Base-by-base conservation (phyloP, 805 yeast genomes). In the Saccharomycopsis javanensis region DNA sequence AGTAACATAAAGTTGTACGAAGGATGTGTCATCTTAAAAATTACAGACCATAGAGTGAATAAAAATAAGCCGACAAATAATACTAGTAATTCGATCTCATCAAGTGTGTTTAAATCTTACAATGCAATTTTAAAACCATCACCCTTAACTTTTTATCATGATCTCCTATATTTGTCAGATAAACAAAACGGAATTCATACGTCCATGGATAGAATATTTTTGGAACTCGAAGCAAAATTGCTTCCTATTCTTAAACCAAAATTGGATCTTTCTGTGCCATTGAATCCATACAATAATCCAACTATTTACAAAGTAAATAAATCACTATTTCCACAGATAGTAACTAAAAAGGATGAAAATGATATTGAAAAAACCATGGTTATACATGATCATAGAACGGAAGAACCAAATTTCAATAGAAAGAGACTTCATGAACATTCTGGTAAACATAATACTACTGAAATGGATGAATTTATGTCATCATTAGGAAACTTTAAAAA, bases 401-500 rank as follows among this genome's bases (percentile, higher is more conserved):
- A 55, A 20, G 45, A 27, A 23, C 34, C 30, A 33, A 25, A 42
- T 15, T 38, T 50, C 10, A n/a, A 18, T 1, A 50, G 60, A 30
- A 38, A 23, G 15, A 56, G 33, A 11, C 75, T 84, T 50, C 89
- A 83, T 64, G 90, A 84, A 65, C 89, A 85, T 61, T 67, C 75
- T 11, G 53, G 25, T 37, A 54, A 48, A 27, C 80, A 83, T 38
- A 96, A 89, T 67, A 80, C 83, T 57, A 82, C 91, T 1, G 95
- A 89, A 62, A 89, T 87, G 71, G 98, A 94, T 69, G 96, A 88
- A 66, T 75, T 90, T 67, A 92, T 92, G 98, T 74, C 84, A 31
- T 75, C 82, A 8, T 72, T 83, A 76, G 78, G 76, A 61, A 85
- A 62, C 62, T 16, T 51, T 58, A 38, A 58, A 57, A 64, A 66